A percentile compares a stretch with the other conserved stretches of the same genome.
These are phyloP conservation scores for Xylaria sp. DNA, from an alignment of 2,329 filamentous ascomycete species.

Conservation along the genomic window DNA sequence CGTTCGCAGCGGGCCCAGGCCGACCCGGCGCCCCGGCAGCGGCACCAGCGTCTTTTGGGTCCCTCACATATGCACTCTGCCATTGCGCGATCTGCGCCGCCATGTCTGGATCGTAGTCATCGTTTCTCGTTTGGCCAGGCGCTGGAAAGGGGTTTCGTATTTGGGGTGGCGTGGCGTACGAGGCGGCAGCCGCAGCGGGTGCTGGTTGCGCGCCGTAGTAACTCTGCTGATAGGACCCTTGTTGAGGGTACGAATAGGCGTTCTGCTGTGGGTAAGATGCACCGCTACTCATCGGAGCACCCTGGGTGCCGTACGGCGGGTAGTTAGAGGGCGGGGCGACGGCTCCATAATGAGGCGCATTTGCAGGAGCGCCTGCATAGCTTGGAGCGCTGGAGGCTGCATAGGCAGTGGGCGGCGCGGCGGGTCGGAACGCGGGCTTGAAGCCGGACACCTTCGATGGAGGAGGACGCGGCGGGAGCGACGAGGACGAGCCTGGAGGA, in stretches of 20 bases:
- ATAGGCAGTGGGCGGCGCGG: conserved; percentile 46
- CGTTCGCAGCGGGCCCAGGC: conserved; percentile 43
- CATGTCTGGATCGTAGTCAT: conserved; percentile 77
- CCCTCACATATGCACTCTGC: conserved; percentile 84
- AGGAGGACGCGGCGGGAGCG: conserved; percentile 82
- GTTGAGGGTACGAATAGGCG: conserved; percentile 47
- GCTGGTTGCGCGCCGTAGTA: conserved; percentile 48
- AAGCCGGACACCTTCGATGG: conserved; percentile 61
- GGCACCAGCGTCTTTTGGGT: conserved; percentile 62
- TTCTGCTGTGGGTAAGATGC: conserved; percentile 39
- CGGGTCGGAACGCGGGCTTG: conserved; percentile 61
- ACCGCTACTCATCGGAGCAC: conserved; percentile 39
- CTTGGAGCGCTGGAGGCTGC: conserved; percentile 51
- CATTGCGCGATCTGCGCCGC: conserved; percentile 94
- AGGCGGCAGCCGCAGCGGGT: conserved; percentile 48
- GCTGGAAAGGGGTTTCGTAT: conserved; percentile 85
- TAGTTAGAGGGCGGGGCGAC: conserved; percentile 48
- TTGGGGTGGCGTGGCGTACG: conserved; percentile 68
- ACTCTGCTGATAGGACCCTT: conserved; percentile 47
- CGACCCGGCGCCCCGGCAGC: conserved; percentile 38
- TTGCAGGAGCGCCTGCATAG: conserved; percentile 53
- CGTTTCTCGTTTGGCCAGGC: conserved; percentile 59
- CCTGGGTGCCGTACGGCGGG: conserved; percentile 52
- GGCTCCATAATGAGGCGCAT: conserved; percentile 58
- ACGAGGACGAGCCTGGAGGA: conserved; percentile 76